A percentile compares a stretch with the other conserved stretches of the same genome.
Evolutionary conservation across 192 early-diverging fungal genomes (phyloP).

Genomic region (Dispira simplex): DNA sequence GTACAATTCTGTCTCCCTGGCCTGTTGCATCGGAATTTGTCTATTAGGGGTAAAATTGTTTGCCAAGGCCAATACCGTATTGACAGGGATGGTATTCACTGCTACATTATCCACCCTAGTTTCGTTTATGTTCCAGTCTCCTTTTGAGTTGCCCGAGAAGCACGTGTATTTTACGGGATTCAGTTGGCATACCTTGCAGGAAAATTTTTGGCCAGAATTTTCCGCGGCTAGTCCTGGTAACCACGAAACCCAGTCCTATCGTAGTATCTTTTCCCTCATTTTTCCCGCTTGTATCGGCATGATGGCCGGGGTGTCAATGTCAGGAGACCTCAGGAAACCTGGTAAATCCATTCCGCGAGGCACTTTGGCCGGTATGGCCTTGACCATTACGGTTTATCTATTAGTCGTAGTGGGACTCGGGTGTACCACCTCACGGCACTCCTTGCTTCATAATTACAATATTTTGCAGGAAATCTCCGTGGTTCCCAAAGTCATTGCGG

Average conservation of each 20-base stretch:
- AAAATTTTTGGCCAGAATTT: constrained; percentile 48
- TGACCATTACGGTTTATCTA: constrained; percentile 38
- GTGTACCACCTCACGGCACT: constrained; percentile 33
- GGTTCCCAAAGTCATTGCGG: constrained; percentile 31
- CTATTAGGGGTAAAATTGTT: constrained; percentile 40
- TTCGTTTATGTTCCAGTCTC: constrained; percentile 36
- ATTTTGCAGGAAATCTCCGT: constrained; percentile 46
- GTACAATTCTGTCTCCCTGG: constrained; percentile 37
- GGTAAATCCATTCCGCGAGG: constrained; percentile 50
- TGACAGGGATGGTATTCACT: constrained; percentile 37
- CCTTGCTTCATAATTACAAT: constrained; percentile 41
- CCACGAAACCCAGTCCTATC: constrained; percentile 23
- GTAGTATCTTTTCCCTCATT: constrained; percentile 40
- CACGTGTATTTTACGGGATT: constrained; percentile 42
- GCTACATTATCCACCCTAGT: constrained; percentile 34
- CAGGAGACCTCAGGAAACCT: constrained; percentile 47
- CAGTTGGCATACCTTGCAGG: constrained; percentile 34
- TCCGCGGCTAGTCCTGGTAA: constrained; percentile 25
- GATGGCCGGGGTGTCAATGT: constrained; percentile 54
- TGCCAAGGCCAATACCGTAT: constrained; percentile 34
- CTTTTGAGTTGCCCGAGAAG: constrained; percentile 34
- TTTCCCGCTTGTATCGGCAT: constrained; percentile 58
- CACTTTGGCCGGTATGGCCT: constrained; percentile 40
- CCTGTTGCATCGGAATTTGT: constrained; percentile 36
- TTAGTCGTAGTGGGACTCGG: constrained; percentile 36